Percentiles rank a stretch among this genome's conserved stretches.
phyloP scores from a whole-genome alignment of 2,329 filamentous ascomycete species.

The Ophiocordyceps camponoti-leonardi region DNA sequence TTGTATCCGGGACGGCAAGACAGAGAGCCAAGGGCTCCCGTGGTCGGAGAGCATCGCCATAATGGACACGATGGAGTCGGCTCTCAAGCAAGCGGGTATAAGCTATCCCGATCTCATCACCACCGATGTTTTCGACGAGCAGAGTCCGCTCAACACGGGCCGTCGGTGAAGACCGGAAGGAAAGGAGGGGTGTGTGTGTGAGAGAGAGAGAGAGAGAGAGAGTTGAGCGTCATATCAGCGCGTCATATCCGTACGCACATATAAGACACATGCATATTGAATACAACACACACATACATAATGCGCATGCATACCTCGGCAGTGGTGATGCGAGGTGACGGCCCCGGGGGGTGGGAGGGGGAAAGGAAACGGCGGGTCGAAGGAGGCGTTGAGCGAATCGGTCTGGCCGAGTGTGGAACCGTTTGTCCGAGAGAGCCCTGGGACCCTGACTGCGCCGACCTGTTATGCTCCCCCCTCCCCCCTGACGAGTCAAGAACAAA shows the following conservation, averaged over 20 bases:
- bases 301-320: not conserved
- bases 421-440: not conserved
- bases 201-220: no score
- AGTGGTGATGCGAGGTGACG: not conserved
- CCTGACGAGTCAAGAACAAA: no score
- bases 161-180: slow-evolving; percentile 11
- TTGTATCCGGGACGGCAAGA: slow-evolving; percentile 58
- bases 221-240: not conserved
- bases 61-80: slow-evolving; percentile 55
- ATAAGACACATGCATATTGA: no score
- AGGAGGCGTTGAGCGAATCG: not conserved
- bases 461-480: no score
- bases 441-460: not conserved
- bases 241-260: no score
- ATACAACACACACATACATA: no score
- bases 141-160: slow-evolving; percentile 45
- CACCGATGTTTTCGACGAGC: slow-evolving; percentile 37
- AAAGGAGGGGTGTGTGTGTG: not conserved
- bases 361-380: not conserved
- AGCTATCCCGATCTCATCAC: slow-evolving; percentile 38
- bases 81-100: slow-evolving; percentile 34
- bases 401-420: not conserved
- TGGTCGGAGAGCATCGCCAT: slow-evolving; percentile 66
- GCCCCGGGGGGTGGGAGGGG: not conserved
- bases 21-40: slow-evolving; percentile 55